Evolutionary conservation across 305 asterid genomes (phyloP), one percentile per base, ranked within the genome.

Genomic region (Solanum chacoense): DNA sequence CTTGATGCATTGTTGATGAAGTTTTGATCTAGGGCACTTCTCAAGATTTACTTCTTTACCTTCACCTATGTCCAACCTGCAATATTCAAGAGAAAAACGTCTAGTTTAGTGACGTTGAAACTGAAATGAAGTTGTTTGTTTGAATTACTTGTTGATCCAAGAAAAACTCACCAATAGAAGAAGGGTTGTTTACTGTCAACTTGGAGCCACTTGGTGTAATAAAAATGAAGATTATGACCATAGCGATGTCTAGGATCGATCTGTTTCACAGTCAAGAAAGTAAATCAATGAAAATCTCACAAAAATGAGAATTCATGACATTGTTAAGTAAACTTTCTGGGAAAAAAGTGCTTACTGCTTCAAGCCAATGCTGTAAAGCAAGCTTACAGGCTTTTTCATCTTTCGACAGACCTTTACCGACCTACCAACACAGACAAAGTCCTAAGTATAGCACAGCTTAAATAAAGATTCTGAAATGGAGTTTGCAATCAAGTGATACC

Each of bases 301-400:
- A 29, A 36, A 32, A 84, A 88, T 5, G 85, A 40, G 40, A 71
- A 63, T 72, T 28, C 37, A 32, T 50, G 26, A 42, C 69, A 20
- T 73, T 59, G 4, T 18, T 36, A 74, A 12, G 45, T 69, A 75
- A 69, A 81, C 45, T 79, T 85, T 55, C 11, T 20, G 81, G 31
- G 32, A 36, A 35, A 38, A 72, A 10, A 29, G 40, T 38, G 85
- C 95, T 92, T 93, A 95, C 97, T 85, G 97, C 97, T 92, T 94
- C 98, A 84, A 95, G 96, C 98, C 97, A 95, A 90, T 95, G 98
- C 84, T 94, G 98, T 86, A 94, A 92, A 89, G 96, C 96, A 91
- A 95, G 92, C 79, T 95, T 94, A 63, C 91, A 91, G 3, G 97
- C 98, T 88, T 94, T 93, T 16, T 91, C 98, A 90, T 94, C 94